These are phyloP conservation scores for Rhazya stricta DNA, from an alignment of 257 asterid genomes.

Conservation along the genomic window DNA sequence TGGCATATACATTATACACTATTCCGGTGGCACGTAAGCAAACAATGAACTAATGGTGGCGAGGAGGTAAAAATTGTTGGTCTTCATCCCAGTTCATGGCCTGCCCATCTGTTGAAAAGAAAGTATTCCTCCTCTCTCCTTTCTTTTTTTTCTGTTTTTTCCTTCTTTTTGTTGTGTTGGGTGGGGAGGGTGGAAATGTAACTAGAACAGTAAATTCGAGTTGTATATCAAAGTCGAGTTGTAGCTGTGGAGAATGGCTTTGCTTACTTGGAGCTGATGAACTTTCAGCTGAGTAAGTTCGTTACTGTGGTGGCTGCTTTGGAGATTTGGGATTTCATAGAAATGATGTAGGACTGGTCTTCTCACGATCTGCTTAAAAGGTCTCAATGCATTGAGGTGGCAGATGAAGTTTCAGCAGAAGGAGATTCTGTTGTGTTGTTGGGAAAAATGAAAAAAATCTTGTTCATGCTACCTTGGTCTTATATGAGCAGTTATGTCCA, in stretches of 20 bases:
- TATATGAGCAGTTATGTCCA: neutral
- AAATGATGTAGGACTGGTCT: neutral
- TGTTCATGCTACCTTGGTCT: slow-evolving; percentile 1
- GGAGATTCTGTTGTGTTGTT: slow-evolving; percentile 1
- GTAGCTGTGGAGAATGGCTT: neutral
- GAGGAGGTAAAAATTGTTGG: neutral
- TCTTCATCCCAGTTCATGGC: neutral
- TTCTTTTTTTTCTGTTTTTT: too few species aligned
- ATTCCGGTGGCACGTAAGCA: neutral
- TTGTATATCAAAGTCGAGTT: neutral
- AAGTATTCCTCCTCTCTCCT: too few species aligned
- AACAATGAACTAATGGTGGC: neutral
- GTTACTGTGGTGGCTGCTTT: neutral
- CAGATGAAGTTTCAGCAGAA: neutral
- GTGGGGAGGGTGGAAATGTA: neutral
- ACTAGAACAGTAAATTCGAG: neutral
- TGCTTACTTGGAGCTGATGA: neutral
- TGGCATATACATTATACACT: neutral
- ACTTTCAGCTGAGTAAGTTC: neutral
- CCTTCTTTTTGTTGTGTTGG: too few species aligned
- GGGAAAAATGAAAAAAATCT: neutral
- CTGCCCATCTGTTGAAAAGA: neutral
- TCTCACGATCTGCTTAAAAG: neutral
- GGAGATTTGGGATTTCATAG: neutral
- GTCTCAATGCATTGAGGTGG: neutral